A percentile compares a stretch with the other conserved stretches of the same genome.
phyloP scores from a whole-genome alignment of 352 stramenopile genomes.

The Globisporangium mamillatum region DNA sequence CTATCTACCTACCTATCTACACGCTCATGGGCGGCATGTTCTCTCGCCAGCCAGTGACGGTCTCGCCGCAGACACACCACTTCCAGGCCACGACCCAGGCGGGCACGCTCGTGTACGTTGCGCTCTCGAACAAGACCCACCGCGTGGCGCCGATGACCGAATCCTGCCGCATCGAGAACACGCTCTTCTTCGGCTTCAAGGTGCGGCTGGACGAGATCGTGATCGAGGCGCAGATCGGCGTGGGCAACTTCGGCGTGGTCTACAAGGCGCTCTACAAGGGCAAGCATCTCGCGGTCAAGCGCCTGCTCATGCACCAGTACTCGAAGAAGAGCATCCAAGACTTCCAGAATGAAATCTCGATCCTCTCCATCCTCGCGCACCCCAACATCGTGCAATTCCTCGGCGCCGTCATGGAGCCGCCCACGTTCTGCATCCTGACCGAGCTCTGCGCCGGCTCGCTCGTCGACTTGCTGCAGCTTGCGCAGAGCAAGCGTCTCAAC shows the following conservation, averaged over 20 bases:
- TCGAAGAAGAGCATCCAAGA: constrained; percentile 58
- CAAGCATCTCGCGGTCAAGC: constrained; percentile 72
- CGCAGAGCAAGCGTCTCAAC: constrained; percentile 60
- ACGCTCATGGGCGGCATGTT: constrained; percentile 43
- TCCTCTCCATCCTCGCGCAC: constrained; percentile 75
- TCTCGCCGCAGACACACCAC: constrained; percentile 59
- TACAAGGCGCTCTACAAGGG: constrained; percentile 77
- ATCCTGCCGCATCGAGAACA: constrained; percentile 51
- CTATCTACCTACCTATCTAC: background rate
- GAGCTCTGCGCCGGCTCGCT: constrained; percentile 71
- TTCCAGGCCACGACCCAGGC: constrained; percentile 64
- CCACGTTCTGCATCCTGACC: constrained; percentile 72
- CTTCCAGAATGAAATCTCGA: constrained; percentile 83
- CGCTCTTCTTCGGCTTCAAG: constrained; percentile 66
- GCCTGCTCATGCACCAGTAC: constrained; percentile 50
- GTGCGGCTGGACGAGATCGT: constrained; percentile 64
- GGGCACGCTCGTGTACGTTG: constrained; percentile 69
- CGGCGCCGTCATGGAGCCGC: constrained; percentile 59
- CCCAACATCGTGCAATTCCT: constrained; percentile 83
- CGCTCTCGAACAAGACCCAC: constrained; percentile 65
- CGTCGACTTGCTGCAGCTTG: constrained; percentile 64
- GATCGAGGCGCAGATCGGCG: constrained; percentile 65
- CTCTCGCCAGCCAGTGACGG: constrained; percentile 50
- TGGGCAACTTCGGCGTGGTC: constrained; percentile 74
- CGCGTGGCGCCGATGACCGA: constrained; percentile 51